phyloP scores from a whole-genome alignment of 352 stramenopile genomes.

The Blastocystis sp. region DNA sequence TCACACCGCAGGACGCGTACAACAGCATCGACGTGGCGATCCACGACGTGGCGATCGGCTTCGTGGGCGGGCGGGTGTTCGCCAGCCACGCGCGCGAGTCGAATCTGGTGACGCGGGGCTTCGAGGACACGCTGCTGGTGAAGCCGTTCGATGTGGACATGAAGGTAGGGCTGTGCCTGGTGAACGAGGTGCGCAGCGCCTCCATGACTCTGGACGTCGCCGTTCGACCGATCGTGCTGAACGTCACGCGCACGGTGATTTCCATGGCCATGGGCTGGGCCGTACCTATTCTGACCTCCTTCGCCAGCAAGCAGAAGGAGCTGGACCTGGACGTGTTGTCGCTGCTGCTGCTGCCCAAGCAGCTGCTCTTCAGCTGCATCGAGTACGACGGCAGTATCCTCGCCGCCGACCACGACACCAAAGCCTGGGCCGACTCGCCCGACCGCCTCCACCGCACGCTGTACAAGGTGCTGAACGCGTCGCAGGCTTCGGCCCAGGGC shows the following conservation, averaged over 20 bases:
- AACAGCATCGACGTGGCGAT: slow-evolving; percentile 13
- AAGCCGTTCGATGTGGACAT: slow-evolving; percentile 41
- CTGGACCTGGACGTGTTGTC: slow-evolving; percentile 42
- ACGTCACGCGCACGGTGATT: not conserved
- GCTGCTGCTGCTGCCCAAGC: slow-evolving; percentile 51
- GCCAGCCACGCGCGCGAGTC: not conserved
- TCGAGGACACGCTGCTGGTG: not conserved
- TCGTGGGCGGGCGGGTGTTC: slow-evolving; percentile 37
- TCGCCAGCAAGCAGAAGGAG: slow-evolving; percentile 34
- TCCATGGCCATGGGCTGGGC: not conserved
- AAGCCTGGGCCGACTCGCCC: not conserved
- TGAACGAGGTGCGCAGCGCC: slow-evolving; percentile 47
- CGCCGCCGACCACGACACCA: slow-evolving; percentile 12
- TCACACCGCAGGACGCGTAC: slow-evolving; percentile 1
- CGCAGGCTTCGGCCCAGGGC: not conserved
- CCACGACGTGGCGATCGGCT: slow-evolving; percentile 13
- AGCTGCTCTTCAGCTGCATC: slow-evolving; percentile 65
- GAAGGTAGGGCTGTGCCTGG: slow-evolving; percentile 6
- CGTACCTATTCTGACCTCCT: not conserved
- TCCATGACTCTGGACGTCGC: slow-evolving; percentile 2
- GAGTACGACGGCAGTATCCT: slow-evolving; percentile 24
- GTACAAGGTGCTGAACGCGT: not conserved
- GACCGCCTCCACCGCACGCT: slow-evolving; percentile 30
- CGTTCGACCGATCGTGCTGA: not conserved
- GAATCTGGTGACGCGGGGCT: not conserved